phyloP scores from a whole-genome alignment of 805 yeast species.

The Metschnikowia colocasiae region DNA sequence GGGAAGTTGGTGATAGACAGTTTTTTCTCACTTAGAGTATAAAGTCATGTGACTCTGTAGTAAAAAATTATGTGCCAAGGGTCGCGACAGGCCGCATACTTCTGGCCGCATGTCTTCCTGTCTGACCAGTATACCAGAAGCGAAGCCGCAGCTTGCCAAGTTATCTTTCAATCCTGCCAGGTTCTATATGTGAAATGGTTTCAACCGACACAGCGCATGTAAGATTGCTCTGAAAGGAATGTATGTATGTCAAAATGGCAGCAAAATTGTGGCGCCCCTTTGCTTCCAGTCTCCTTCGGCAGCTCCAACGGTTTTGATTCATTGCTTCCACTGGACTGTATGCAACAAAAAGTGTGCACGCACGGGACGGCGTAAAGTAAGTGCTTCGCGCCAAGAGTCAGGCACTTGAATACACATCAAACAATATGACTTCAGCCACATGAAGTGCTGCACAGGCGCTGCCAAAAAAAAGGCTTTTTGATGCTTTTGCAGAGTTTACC shows the following conservation, averaged over 20 bases:
- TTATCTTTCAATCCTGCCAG: neutral
- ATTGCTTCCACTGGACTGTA: neutral
- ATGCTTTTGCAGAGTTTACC: neutral
- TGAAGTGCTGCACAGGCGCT: neutral
- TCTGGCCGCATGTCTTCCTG: neutral
- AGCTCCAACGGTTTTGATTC: neutral
- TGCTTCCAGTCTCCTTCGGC: neutral
- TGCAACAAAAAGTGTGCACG: neutral
- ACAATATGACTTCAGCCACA: neutral
- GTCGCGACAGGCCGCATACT: neutral
- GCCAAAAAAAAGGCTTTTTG: neutral
- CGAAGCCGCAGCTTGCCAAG: neutral
- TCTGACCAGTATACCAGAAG: neutral
- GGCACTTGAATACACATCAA: neutral
- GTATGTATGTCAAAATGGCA: neutral
- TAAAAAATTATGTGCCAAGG: neutral
- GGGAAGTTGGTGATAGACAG: neutral
- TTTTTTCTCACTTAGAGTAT: neutral
- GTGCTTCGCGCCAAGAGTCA: constrained; percentile 2
- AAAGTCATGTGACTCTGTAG: constrained; percentile 5
- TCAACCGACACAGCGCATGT: neutral
- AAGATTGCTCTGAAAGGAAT: neutral
- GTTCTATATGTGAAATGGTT: neutral
- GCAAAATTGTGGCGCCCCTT: neutral
- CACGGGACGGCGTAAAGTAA: neutral